Conservation (phyloP, 2,329 filamentous ascomycete genomes). For the Ophiocordyceps camponoti-rufipedis region DNA sequence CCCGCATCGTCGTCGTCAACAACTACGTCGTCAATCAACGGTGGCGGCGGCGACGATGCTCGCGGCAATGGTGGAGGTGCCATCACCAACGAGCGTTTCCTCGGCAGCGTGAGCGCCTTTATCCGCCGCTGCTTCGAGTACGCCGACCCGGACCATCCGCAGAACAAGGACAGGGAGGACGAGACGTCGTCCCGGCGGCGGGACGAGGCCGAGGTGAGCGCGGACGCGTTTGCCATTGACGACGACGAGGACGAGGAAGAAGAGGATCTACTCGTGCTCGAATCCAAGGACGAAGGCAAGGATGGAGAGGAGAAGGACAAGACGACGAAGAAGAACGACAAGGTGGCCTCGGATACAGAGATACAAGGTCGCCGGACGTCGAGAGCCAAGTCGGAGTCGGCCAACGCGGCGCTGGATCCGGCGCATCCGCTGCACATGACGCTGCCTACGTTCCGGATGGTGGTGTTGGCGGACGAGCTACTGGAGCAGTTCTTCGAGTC, state of each 20-base stretch:
- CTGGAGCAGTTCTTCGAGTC: constrained; percentile 96
- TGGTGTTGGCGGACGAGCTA: constrained; percentile 86
- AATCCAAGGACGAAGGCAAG: constrained; percentile 24
- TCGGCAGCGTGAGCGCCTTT: constrained; percentile 87
- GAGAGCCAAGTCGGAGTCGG: constrained; percentile 53
- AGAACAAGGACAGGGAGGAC: constrained; percentile 27
- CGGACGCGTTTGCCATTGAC: constrained; percentile 53
- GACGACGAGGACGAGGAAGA: constrained; percentile 34
- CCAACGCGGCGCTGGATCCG: constrained; percentile 82
- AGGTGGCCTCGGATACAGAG: no score
- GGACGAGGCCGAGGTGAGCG: constrained; percentile 14
- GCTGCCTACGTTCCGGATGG: constrained; percentile 95
- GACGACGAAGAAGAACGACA: constrained; percentile 5
- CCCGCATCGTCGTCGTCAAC: constrained; percentile 35
- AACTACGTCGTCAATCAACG: constrained; percentile 34
- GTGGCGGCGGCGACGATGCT: constrained; percentile 15
- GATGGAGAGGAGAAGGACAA: constrained; percentile 18
- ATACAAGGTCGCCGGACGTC: constrained; percentile 19
- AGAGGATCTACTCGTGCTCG: constrained; percentile 45
- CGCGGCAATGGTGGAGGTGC: constrained; percentile 17
- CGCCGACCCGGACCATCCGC: constrained; percentile 73
- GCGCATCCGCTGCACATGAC: constrained; percentile 90
- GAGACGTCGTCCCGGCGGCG: constrained; percentile 5
- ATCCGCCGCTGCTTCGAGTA: constrained; percentile 96
- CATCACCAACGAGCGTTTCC: constrained; percentile 68